Evolutionary conservation across 306 rosid genomes (phyloP), one percentile per base, ranked within the genome.

Genomic region (Vicia sativa): DNA sequence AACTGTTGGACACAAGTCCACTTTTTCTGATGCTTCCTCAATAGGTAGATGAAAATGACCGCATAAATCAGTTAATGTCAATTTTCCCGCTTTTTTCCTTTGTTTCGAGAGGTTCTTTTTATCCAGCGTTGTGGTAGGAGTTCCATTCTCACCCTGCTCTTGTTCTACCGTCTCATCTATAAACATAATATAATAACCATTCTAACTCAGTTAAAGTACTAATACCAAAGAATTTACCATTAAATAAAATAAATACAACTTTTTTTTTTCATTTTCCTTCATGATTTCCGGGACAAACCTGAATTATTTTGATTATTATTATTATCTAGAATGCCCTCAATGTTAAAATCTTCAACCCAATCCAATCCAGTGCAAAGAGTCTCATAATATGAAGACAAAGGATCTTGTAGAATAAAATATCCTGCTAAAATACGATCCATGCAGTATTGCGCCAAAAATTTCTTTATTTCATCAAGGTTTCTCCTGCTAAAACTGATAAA

Each of bases 311-410:
- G 72, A 46, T 34, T 74, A 13, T 34, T 34, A 13, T 34, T 34
- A 34, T 4, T 12, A 23, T 65, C 54, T 35, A 26, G 3, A 14
- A 39, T 19, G 26, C 74, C 82, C 8, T 81, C 81, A 31, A 61
- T 61, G 11, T 28, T 35, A n/a, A 70, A 2, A 39, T 78, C 69
- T 0, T 64, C 86, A 35, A 63, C 53, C 88, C 88, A 83, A 15
- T 81, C 88, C 38, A 88, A 2, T 46, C 97, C 96, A 57, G 74
- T 73, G 68, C 89, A 80, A 45, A 89, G 52, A 60, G 89, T 82
- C 43, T 89, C 96, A 38, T 89, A 92, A 65, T 73, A 84, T 1
- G 70, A 11, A 41, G 89, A 54, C 21, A 89, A 11, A 0, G 95
- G 87, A 70, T 92, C 97, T 56, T 67, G 84, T 56, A 82, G 3